Evolutionary conservation across 306 rosid genomes (phyloP).

Genomic region (Medicago truncatula): DNA sequence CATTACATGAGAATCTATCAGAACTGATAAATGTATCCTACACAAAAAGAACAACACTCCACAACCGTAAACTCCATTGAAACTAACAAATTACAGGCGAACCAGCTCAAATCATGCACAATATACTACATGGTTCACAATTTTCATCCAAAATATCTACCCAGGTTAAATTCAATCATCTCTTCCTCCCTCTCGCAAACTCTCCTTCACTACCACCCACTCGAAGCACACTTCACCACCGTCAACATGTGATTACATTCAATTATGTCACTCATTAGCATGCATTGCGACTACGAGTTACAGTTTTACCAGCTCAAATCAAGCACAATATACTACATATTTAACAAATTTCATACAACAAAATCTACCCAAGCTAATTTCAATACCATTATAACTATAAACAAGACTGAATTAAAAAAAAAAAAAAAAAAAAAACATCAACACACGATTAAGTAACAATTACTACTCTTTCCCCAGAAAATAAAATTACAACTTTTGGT

Average conservation of each 20-base stretch:
- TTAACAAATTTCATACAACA: conserved; percentile 1
- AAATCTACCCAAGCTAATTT: not conserved
- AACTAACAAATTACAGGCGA: not conserved
- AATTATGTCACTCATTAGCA: not conserved
- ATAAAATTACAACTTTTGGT: not conserved
- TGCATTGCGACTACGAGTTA: not conserved
- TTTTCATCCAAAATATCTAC: not conserved
- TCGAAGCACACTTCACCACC: too few relatives aligned
- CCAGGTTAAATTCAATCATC: not conserved
- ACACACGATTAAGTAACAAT: not conserved
- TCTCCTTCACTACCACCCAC: too few relatives aligned
- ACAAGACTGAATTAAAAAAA: not conserved
- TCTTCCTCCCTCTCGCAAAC: too few relatives aligned
- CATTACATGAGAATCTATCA: not conserved
- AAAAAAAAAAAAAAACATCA: too few relatives aligned
- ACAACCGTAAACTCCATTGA: not conserved
- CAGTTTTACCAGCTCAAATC: not conserved
- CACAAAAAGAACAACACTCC: not conserved
- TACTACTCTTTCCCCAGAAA: not conserved
- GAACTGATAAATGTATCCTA: not conserved
- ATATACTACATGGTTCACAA: not conserved
- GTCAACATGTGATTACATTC: too few relatives aligned
- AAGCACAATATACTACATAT: not conserved
- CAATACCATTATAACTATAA: not conserved
- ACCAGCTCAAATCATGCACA: not conserved